Base-by-base conservation (phyloP, 2,329 filamentous ascomycete genomes). In the Calonectria multiphialidica region DNA sequence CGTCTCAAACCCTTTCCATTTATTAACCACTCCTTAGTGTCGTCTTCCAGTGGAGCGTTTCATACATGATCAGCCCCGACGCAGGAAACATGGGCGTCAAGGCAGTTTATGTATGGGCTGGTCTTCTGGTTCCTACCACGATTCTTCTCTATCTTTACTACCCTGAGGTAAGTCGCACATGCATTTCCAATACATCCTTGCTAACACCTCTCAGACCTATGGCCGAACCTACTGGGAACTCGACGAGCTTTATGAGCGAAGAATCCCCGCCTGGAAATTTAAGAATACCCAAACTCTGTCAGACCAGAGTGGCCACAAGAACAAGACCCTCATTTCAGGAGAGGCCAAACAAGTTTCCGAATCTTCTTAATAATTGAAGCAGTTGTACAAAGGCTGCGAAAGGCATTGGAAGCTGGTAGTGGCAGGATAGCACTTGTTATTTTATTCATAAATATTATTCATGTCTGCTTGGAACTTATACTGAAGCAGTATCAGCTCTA, bases 141-240 rank as follows among this genome's bases (percentile, higher is more conserved):
- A 30, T 30, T 8, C 28, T 30, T 30, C 28, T 30, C 28, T 30
- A 30, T 30, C 28, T 30, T 30, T 30, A 30, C 28, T 30, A 30
- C 28, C 28, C 28, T 30, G 28, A 30, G 28, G 28, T 8, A 30
- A 30, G 28, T 30, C 28, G 28, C 8, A 5, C 8, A 30, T 8
- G 8, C 47, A 25, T 72, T 21, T 67, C 70, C 12, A 72, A 55
- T 12, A 55, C 55, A 15, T 33, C 70, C 50, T 53, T 72, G 7
- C 25, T 72, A 37, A 35, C 44, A 13, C 23, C 18, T 25, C 13
- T 16, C 4, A 72, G 70, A 72, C 66, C 7, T 72, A 72, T 15
- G 70, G 70, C 10, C 70, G 70, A 72, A 72, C 66, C 18, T 72
- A 72, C 16, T 70, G 55, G 70, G 70, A 72, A 12, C 70, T 72